These are phyloP conservation scores for Mediolabrus comicus DNA, from an alignment of 108 stramenopile genomes.

Conservation along the genomic window DNA sequence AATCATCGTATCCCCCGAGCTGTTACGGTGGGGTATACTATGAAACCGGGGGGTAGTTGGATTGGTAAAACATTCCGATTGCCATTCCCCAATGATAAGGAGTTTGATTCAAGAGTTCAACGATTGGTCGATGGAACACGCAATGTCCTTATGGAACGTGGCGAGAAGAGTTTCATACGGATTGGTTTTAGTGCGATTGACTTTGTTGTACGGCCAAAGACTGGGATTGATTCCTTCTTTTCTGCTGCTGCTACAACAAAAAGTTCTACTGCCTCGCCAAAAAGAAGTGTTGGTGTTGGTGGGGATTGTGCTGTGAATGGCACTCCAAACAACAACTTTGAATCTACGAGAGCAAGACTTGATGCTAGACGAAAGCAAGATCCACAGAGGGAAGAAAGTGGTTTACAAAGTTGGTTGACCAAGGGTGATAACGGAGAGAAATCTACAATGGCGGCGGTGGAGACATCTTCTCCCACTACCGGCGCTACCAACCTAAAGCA, in stretches of 20 bases:
- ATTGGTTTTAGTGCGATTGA: conserved; percentile 50
- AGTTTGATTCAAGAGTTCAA: conserved; percentile 28
- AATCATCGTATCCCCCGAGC: conserved; percentile 75
- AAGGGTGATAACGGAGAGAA: conserved; percentile 13
- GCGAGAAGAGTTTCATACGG: conserved; percentile 23
- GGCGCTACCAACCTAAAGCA: neutral
- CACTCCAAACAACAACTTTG: neutral
- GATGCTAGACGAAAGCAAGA: neutral
- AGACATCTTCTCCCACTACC: neutral
- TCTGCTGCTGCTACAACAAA: neutral
- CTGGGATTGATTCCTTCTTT: conserved; percentile 55
- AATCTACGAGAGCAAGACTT: neutral
- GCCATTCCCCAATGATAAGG: conserved; percentile 48
- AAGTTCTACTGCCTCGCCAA: neutral
- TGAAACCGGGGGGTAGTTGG: conserved; percentile 37
- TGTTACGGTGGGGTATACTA: conserved; percentile 66
- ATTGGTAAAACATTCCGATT: conserved; percentile 45
- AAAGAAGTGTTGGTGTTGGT: neutral
- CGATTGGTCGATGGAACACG: conserved; percentile 31
- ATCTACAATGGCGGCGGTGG: neutral
- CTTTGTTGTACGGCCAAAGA: conserved; percentile 41
- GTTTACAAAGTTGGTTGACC: neutral
- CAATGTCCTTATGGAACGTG: conserved; percentile 29
- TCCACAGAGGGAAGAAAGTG: neutral
- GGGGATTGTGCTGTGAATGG: neutral